A percentile compares a stretch with the other conserved stretches of the same genome.
These are phyloP conservation scores for Linnemannia exigua DNA, from an alignment of 192 early-diverging fungal genomes.

Conservation along the genomic window DNA sequence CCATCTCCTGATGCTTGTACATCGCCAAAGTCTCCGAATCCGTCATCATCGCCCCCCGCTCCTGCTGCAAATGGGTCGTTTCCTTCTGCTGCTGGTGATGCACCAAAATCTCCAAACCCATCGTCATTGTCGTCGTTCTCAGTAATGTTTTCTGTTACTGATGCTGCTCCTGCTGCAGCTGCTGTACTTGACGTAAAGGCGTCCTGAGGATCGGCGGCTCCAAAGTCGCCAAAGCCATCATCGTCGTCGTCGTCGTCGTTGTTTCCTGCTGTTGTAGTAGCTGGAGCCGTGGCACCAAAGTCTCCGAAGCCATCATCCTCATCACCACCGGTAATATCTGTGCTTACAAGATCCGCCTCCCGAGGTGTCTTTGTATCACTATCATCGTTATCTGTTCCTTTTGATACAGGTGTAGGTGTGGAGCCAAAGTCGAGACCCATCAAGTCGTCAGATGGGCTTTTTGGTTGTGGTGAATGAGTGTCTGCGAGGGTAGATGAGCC, in stretches of 20 bases:
- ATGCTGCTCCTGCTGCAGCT: neutral
- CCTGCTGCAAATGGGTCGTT: neutral
- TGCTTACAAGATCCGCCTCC: neutral
- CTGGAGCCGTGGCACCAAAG: conserved; percentile 19
- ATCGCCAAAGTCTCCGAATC: conserved; percentile 52
- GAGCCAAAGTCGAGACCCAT: conserved; percentile 1
- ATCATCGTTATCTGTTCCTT: neutral
- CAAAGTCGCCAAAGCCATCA: conserved; percentile 41
- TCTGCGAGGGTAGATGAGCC: neutral
- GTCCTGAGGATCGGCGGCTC: conserved; percentile 6
- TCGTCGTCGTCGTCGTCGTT: neutral
- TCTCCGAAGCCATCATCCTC: conserved; percentile 32
- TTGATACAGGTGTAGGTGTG: neutral
- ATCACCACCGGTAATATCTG: no score
- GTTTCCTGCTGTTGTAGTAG: neutral
- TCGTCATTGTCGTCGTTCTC: neutral
- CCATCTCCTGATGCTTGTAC: conserved; percentile 19
- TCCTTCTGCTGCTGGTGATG: neutral
- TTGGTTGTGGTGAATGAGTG: neutral
- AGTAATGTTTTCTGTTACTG: neutral
- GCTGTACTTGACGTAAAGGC: neutral
- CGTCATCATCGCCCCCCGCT: conserved; percentile 30
- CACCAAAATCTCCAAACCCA: conserved; percentile 31
- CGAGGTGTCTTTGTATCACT: neutral
- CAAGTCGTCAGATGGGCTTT: conserved; percentile 9